Evolutionary conservation across 257 asterid species (phyloP).

Genomic region (Penstemon barbatus): DNA sequence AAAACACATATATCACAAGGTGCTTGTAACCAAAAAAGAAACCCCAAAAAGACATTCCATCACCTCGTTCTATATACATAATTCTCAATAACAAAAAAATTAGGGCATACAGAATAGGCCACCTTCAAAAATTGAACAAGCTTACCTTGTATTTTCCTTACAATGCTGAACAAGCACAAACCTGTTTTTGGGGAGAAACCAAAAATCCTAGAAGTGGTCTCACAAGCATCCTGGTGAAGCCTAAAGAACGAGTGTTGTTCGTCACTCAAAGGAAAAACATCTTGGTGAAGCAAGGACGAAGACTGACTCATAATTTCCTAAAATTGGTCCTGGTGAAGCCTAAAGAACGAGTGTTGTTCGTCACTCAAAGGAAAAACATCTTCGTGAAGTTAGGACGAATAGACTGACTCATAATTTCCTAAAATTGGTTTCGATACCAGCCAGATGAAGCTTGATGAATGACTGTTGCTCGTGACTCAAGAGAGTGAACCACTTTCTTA

Average conservation of each 20-base stretch:
- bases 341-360: neutral
- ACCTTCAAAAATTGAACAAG: too few species aligned
- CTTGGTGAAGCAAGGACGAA: neutral
- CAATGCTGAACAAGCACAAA: too few species aligned
- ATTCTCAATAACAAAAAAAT: too few species aligned
- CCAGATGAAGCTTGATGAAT: slow-evolving; percentile 42
- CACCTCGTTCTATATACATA: too few species aligned
- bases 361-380: neutral
- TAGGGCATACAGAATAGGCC: too few species aligned
- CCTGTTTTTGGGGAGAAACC: too few species aligned
- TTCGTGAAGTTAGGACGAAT: neutral
- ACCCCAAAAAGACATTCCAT: too few species aligned
- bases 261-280: neutral
- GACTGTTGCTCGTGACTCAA: slow-evolving; percentile 61
- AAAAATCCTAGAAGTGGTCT: too few species aligned
- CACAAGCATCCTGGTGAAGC: too few species aligned
- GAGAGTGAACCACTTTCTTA: slow-evolving; percentile 64
- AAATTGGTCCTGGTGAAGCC: neutral
- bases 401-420: neutral
- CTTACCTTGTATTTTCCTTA: too few species aligned
- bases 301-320: neutral
- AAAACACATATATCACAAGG: too few species aligned
- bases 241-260: neutral
- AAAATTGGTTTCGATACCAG: slow-evolving; percentile 24
- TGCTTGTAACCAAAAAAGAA: too few species aligned